phyloP scores from a whole-genome alignment of 2,329 filamentous ascomycete genomes.

The Verticillium zaregamsianum region DNA sequence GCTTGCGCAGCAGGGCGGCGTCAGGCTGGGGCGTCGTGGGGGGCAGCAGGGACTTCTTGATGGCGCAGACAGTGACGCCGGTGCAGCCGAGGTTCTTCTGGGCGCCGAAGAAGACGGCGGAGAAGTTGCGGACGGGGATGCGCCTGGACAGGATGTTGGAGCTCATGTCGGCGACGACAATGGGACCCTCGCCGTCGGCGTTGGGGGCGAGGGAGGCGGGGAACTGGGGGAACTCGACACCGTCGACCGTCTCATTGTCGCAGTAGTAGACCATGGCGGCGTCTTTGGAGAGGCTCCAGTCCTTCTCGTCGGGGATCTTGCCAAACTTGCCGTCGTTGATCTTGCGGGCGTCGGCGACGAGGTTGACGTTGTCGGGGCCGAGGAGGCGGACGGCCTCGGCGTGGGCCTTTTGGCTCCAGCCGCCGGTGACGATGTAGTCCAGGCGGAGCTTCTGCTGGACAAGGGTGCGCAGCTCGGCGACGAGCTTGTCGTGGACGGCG shows the following conservation, averaged over 20 bases:
- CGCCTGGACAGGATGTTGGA: conserved; percentile 86
- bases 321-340: conserved; percentile 79
- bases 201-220: conserved; percentile 59
- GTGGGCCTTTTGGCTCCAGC: conserved; percentile 82
- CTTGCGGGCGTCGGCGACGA: conserved; percentile 65
- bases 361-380: conserved; percentile 74
- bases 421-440: conserved; percentile 88
- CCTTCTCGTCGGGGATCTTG: conserved; percentile 70
- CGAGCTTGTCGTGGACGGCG: conserved; percentile 45
- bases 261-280: conserved; percentile 82
- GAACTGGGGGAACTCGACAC: conserved; percentile 79
- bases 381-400: conserved; percentile 77
- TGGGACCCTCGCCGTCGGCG: conserved; percentile 58
- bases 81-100: conserved; percentile 92
- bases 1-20: conserved; percentile 63
- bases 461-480: conserved; percentile 57
- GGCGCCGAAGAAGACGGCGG: conserved; percentile 83
- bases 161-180: conserved; percentile 89
- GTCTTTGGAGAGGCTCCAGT: conserved; percentile 68
- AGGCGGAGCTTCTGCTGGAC: conserved; percentile 70
- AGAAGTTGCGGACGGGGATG: conserved; percentile 75
- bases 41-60: conserved; percentile 76
- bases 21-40: conserved; percentile 62
- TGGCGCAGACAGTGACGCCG: conserved; percentile 80
- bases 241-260: conserved; percentile 92